Conservation (phyloP, 108 stramenopile species). For the Nannochloropsis gaditana region DNA sequence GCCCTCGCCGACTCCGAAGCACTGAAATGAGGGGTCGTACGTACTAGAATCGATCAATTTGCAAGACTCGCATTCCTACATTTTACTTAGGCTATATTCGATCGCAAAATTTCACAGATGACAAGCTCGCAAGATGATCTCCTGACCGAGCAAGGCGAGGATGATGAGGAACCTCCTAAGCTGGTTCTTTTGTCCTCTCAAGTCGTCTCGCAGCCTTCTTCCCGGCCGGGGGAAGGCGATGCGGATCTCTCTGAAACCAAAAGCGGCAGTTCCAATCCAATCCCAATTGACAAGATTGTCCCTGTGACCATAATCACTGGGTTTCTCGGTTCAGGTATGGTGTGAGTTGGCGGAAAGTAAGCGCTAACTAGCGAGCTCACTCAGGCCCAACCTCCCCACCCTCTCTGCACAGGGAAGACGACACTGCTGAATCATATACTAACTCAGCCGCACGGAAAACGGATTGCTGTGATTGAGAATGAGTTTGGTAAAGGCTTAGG, state of each 20-base stretch:
- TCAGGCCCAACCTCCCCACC: not conserved
- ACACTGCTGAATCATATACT: slow-evolving; percentile 71
- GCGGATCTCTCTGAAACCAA: too few species aligned
- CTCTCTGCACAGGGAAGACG: slow-evolving; percentile 55
- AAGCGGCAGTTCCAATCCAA: not conserved
- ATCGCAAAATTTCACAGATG: too few species aligned
- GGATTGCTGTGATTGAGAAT: slow-evolving; percentile 56
- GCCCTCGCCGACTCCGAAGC: too few species aligned
- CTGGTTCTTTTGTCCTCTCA: not conserved
- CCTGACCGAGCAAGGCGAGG: not conserved
- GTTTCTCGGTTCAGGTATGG: slow-evolving; percentile 47
- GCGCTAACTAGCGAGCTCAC: not conserved
- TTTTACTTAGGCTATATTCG: too few species aligned
- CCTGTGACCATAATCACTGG: slow-evolving; percentile 61
- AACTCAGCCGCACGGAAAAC: slow-evolving; percentile 70
- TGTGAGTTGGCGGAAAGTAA: slow-evolving; percentile 3
- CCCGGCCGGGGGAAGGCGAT: too few species aligned
- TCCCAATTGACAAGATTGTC: slow-evolving; percentile 14
- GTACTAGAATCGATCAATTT: too few species aligned
- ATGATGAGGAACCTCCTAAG: not conserved
- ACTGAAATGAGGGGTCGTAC: too few species aligned
- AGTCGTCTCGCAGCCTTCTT: too few species aligned
- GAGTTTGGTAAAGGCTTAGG: slow-evolving; percentile 52
- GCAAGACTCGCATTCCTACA: too few species aligned
- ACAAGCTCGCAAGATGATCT: too few species aligned